Evolutionary conservation across 805 yeast species (phyloP), one percentile per base, ranked within the genome.

Genomic region (Saccharomycopsis lassenensis): DNA sequence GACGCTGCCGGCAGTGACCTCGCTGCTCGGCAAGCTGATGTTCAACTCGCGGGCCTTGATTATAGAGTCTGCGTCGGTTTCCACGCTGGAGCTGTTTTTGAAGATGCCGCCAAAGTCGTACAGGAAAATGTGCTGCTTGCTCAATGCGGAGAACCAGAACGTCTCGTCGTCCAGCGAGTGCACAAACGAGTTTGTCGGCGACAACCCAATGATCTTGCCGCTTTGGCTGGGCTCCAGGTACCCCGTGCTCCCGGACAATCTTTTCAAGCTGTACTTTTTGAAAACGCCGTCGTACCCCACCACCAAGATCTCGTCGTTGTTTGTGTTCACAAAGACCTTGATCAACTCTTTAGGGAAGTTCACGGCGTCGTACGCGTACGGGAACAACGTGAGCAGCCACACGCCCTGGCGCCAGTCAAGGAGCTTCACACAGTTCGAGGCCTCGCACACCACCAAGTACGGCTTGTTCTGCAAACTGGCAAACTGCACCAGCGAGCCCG

Each of bases 331-430:
- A 22, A 36, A 36, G 19, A 36, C 15, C 20, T 30, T 27, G 11
- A n/a, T 12, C 7, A 37, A 16, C 6, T 32, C 41, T 11, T 14
- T 19, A 1, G n/a, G 17, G 21, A 17, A 8, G 31, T 24, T 37
- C 22, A 10, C 17, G 6, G 36, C 11, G 3, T 46, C 46, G 30
- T 46, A 46, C 8, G 55, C 40, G 17, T 41, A 44, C 11, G 62
- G 61, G 27, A 54, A 58, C 4, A 61, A 52, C 1, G 61, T 49
- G 28, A 41, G 44, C 6, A 57, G 33, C 55, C 58, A 52, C 27
- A 46, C 29, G 2, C 46, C 46, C 26, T 50, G 52, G 7, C 51
- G 44, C 61, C 62, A 61, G 31, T 61, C 61, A 25, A 52, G 40
- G 1, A 61, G 46, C 23, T 52, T 51, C 3, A 61, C 42, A n/a